phyloP scores from a whole-genome alignment of 2,329 filamentous ascomycete genomes.

The Aureobasidium namibiae region DNA sequence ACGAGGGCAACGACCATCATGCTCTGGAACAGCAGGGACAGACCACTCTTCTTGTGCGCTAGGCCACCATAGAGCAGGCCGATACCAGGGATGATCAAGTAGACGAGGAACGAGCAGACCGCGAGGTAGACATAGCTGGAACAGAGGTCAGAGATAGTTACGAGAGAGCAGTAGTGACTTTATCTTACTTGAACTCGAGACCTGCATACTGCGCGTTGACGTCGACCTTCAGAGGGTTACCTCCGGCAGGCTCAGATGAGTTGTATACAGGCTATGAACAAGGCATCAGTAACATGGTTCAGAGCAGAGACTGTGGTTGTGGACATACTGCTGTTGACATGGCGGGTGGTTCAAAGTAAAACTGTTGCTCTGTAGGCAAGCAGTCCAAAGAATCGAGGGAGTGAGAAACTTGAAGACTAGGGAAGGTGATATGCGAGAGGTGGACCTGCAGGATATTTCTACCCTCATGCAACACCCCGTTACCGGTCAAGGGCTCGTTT shows the following conservation, averaged over 20 bases:
- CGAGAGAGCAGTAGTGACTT: conserved; percentile 26
- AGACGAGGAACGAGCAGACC: conserved; percentile 53
- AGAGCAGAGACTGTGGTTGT: not conserved
- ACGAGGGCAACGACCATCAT: conserved; percentile 44
- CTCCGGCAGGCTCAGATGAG: conserved; percentile 42
- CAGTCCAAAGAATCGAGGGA: not conserved
- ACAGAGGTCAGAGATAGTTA: not conserved
- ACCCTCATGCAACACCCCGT: conserved; percentile 1
- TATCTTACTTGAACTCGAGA: conserved; percentile 45
- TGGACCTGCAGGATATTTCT: conserved; percentile 9
- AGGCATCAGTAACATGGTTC: not conserved
- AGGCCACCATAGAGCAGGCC: conserved; percentile 58
- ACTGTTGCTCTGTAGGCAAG: not conserved
- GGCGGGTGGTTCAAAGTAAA: not conserved
- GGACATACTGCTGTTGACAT: conserved; percentile 8
- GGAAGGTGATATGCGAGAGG: not conserved
- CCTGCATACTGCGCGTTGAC: conserved; percentile 52
- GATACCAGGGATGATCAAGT: conserved; percentile 59
- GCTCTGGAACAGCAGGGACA: conserved; percentile 55
- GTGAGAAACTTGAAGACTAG: not conserved
- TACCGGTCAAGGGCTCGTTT: conserved; percentile 1
- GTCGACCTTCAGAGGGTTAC: conserved; percentile 45
- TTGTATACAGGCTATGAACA: conserved; percentile 29
- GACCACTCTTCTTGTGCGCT: conserved; percentile 52
- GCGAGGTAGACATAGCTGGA: conserved; percentile 47